Percentiles rank a stretch among this genome's conserved stretches.
phyloP scores from a whole-genome alignment of 495 filamentous ascomycete genomes.

The Hyaloscypha variabilis region DNA sequence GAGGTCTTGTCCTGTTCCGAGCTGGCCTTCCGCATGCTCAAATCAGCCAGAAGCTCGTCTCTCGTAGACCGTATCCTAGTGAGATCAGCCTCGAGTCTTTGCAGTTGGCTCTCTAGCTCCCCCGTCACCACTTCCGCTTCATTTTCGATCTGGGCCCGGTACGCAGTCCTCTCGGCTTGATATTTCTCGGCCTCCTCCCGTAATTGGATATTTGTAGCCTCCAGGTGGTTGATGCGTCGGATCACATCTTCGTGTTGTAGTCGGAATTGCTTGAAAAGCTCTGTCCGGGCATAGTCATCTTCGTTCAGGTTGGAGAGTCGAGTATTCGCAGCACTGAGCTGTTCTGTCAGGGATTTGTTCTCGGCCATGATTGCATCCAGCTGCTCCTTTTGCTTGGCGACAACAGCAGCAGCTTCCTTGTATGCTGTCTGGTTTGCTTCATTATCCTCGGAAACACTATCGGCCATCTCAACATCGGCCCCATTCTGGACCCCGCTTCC shows the following conservation, averaged over 20 bases:
- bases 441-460: constrained; percentile 49
- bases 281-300: constrained; percentile 90
- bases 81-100: constrained; percentile 80
- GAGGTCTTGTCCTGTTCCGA: constrained; percentile 76
- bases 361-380: constrained; percentile 75
- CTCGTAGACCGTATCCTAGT: constrained; percentile 78
- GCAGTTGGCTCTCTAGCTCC: constrained; percentile 80
- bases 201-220: constrained; percentile 83
- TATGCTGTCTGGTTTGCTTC: constrained; percentile 63
- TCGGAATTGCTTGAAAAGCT: constrained; percentile 90
- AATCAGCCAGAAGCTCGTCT: constrained; percentile 83
- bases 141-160: constrained; percentile 74
- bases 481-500: constrained; percentile 60
- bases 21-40: constrained; percentile 74
- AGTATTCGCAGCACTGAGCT: constrained; percentile 68
- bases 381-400: constrained; percentile 84
- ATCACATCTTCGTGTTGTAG: constrained; percentile 90
- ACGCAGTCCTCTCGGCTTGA: constrained; percentile 81
- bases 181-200: constrained; percentile 83
- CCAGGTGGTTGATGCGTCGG: constrained; percentile 86
- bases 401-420: constrained; percentile 71
- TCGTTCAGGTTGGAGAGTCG: constrained; percentile 71
- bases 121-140: constrained; percentile 69
- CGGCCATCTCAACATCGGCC: constrained; percentile 57
- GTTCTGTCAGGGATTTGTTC: constrained; percentile 75